phyloP scores from a whole-genome alignment of 352 stramenopile genomes.

The Pythium diclinum region DNA sequence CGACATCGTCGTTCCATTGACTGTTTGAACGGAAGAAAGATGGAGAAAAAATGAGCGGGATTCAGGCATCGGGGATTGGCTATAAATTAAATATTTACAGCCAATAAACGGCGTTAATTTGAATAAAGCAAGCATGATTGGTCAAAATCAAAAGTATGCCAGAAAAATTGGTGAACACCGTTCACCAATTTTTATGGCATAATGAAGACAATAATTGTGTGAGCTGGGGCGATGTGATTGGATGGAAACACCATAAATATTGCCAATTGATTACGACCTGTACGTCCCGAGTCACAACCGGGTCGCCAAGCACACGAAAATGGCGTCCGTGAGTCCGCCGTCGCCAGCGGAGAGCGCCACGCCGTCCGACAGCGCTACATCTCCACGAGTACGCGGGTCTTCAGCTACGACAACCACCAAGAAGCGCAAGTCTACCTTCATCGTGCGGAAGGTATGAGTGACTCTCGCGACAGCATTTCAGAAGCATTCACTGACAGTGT shows the following conservation, averaged over 20 bases:
- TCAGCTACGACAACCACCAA: not conserved
- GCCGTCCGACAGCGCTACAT: not conserved
- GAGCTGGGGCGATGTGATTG: slow-evolving; percentile 9
- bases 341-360: not conserved
- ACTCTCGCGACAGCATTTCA: not conserved
- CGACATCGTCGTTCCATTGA: slow-evolving; percentile 3
- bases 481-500: not conserved
- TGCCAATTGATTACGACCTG: too few relatives aligned
- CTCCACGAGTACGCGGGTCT: not conserved
- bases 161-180: too few relatives aligned
- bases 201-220: not conserved
- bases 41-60: slow-evolving; percentile 17
- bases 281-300: not conserved
- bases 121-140: not conserved
- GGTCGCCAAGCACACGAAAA: not conserved
- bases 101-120: slow-evolving; percentile 2
- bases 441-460: slow-evolving; percentile 12
- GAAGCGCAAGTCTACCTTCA: slow-evolving; percentile 21
- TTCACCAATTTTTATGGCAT: not conserved
- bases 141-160: too few relatives aligned
- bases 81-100: not conserved
- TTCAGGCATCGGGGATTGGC: slow-evolving; percentile 7
- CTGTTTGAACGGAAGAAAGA: slow-evolving; percentile 10
- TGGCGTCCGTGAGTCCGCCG: not conserved
- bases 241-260: slow-evolving; percentile 8